Evolutionary conservation across 371 early-diverging fungal species (phyloP), one percentile per base, ranked within the genome.

Genomic region (Catenaria anguillulae): DNA sequence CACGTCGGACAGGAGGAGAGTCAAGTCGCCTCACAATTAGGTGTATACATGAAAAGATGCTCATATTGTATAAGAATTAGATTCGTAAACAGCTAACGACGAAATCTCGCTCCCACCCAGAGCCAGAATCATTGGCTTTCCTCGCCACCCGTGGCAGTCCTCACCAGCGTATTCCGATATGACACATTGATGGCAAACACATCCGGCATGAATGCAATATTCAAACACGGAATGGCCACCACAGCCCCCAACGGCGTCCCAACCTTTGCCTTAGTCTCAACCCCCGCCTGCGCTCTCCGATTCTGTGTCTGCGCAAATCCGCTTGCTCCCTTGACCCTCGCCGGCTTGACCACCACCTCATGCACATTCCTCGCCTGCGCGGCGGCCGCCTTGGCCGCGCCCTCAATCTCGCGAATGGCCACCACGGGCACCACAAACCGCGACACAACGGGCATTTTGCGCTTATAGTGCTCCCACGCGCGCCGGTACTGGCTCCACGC

Each of bases 391-490:
- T 8, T 50, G 12, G 29, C 52, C 52, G 52, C 26, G 29, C 31
- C 26, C 29, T 50, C 19, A 0, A 15, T 1, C 15, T 19, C 8
- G 8, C 52, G 52, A 34, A 58, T 10, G 15, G 58, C 36, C 5
- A 58, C 23, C 12, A 58, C 58, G 42, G 58, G 58, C 6, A 58
- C 31, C 29, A 26, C 43, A 21, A 29, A 58, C 43, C 58, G 36
- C 36, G 26, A 8, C 10, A 40, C 40, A 10, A 58, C 15, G 29
- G 58, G 58, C 58, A 58, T 58, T 31, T 58, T 58, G 40, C 4
- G 29, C 36, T 15, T 8, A 31, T 33, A 58, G 21, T 58, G 58
- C 58, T 42, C 36, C 29, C n/a, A 24, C 17, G 58, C 58, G 24
- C 58, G 36, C 17, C 58, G 36, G 58, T 33, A 58, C 31, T 42